Conservation (phyloP, 2,329 filamentous ascomycete genomes). For the Xylogone sp. region DNA sequence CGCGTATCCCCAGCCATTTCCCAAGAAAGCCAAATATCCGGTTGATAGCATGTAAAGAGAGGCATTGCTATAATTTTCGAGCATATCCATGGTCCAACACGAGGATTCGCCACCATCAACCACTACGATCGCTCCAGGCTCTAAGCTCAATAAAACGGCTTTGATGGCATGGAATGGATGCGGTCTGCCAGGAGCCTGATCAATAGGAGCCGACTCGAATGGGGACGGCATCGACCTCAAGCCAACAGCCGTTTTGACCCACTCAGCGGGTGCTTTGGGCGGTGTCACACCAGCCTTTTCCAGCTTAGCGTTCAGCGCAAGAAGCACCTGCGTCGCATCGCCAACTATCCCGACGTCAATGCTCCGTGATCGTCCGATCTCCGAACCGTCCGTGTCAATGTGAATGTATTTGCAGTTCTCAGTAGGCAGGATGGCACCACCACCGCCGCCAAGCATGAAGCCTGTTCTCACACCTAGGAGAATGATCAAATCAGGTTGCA, state of each 20-base stretch:
- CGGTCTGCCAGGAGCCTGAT: conserved; percentile 25
- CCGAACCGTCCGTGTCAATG: conserved; percentile 38
- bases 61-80: too few relatives aligned
- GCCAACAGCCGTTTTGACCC: background rate
- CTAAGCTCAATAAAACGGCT: conserved; percentile 31
- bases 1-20: conserved; percentile 42
- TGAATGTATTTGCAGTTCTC: conserved; percentile 25
- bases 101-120: conserved; percentile 37
- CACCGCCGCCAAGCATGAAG: conserved; percentile 34
- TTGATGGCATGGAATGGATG: conserved; percentile 41
- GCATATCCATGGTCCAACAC: conserved; percentile 31
- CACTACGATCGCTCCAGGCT: conserved; percentile 32
- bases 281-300: conserved; percentile 16
- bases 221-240: background rate
- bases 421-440: conserved; percentile 34
- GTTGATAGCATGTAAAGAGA: conserved; percentile 25
- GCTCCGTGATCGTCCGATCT: conserved; percentile 30
- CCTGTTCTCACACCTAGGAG: conserved; percentile 38
- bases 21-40: conserved; percentile 40
- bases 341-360: conserved; percentile 38
- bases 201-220: background rate
- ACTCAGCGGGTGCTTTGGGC: background rate
- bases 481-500: conserved; percentile 32
- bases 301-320: conserved; percentile 23
- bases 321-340: conserved; percentile 26